Evolutionary conservation across 768 basidiomycete genomes (phyloP).

Genomic region (Kwoniella europaea): DNA sequence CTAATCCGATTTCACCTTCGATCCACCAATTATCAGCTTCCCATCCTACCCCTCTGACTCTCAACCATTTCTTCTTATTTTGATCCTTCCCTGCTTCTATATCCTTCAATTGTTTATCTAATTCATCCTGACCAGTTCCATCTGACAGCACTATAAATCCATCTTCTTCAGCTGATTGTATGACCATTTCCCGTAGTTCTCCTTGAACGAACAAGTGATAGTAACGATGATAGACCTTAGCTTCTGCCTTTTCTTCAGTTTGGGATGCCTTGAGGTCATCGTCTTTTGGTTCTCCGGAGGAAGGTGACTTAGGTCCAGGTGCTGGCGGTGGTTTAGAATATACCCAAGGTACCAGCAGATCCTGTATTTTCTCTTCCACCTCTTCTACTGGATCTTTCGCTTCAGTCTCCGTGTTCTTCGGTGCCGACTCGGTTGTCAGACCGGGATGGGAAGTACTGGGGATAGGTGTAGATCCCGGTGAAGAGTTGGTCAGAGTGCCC

Average conservation of each 20-base stretch:
- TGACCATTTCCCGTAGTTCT: conserved; percentile 71
- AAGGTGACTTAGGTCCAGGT: neutral
- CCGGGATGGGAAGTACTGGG: neutral
- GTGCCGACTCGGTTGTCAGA: neutral
- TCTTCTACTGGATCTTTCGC: conserved; percentile 24
- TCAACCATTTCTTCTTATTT: conserved; percentile 39
- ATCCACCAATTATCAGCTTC: conserved; percentile 59
- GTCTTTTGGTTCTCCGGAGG: neutral
- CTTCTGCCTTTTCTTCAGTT: neutral
- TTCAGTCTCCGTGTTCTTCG: conserved; percentile 14
- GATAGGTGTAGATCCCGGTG: conserved; percentile 8
- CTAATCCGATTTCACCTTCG: conserved; percentile 52
- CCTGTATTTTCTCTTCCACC: conserved; percentile 42
- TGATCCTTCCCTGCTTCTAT: neutral
- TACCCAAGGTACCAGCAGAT: conserved; percentile 58
- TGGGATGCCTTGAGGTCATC: neutral
- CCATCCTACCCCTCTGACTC: conserved; percentile 51
- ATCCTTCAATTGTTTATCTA: neutral
- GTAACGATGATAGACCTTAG: conserved; percentile 76
- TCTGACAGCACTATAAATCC: conserved; percentile 30
- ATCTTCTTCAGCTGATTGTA: conserved; percentile 66
- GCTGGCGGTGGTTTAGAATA: conserved; percentile 27
- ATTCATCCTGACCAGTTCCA: neutral
- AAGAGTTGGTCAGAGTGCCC: conserved; percentile 54
- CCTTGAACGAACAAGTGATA: conserved; percentile 92